These are phyloP conservation scores for Phaseolus coccineus DNA, from an alignment of 331 rosid genomes.

Conservation along the genomic window DNA sequence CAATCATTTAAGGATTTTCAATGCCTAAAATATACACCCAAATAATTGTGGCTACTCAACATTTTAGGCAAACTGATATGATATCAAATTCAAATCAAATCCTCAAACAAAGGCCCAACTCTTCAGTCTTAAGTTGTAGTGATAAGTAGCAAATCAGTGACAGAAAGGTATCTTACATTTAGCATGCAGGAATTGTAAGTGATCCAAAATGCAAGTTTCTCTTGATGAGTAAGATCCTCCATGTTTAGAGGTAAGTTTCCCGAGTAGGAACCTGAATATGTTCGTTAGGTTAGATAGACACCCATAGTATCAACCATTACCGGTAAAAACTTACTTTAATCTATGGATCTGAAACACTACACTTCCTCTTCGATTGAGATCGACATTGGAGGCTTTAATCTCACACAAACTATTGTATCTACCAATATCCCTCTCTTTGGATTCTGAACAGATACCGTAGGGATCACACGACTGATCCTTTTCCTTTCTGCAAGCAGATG, in stretches of 20 bases:
- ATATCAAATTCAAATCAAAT: constrained; percentile 18
- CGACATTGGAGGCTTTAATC: constrained; percentile 63
- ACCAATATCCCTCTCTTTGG: constrained; percentile 58
- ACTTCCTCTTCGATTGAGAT: constrained; percentile 60
- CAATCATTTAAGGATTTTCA: constrained; percentile 50
- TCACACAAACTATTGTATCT: constrained; percentile 59
- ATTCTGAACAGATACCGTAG: constrained; percentile 57
- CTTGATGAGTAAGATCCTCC: constrained; percentile 75
- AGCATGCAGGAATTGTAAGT: constrained; percentile 67
- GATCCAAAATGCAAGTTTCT: constrained; percentile 81
- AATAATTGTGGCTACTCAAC: constrained; percentile 13
- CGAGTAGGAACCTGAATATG: constrained; percentile 60
- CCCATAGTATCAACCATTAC: not conserved
- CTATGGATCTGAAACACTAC: constrained; percentile 63
- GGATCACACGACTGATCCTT: constrained; percentile 68
- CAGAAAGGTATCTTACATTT: constrained; percentile 57
- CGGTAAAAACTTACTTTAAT: constrained; percentile 61
- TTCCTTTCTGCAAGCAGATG: constrained; percentile 42
- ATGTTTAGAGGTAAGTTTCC: constrained; percentile 67
- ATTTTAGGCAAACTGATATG: not conserved
- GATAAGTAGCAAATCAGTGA: constrained; percentile 15
- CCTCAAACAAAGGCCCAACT: not conserved
- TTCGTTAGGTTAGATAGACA: not conserved
- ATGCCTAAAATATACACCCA: constrained; percentile 58
- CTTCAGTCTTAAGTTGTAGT: constrained; percentile 3